These are phyloP conservation scores for Leucoagaricus sp. DNA, from an alignment of 1,284 basidiomycete genomes.

Conservation along the genomic window DNA sequence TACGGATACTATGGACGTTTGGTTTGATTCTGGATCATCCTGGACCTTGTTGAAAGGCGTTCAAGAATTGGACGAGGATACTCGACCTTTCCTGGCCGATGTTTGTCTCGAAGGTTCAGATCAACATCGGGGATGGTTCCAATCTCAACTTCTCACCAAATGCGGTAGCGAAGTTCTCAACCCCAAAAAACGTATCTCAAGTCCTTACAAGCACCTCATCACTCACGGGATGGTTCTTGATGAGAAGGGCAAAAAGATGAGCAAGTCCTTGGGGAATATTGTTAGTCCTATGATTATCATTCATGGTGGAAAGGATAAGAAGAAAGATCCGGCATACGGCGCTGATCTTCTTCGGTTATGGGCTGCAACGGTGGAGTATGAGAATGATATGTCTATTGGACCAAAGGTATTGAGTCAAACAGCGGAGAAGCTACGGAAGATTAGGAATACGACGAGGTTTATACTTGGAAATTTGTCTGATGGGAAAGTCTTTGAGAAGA, in stretches of 20 bases:
- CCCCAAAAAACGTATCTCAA: constrained; percentile 28
- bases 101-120: constrained; percentile 96
- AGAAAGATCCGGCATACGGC: constrained; percentile 79
- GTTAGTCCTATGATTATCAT: constrained; percentile 85
- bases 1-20: constrained; percentile 97
- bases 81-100: constrained; percentile 61
- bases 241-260: constrained; percentile 94
- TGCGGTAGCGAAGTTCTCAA: constrained; percentile 49
- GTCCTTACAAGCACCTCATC: constrained; percentile 83
- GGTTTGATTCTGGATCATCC: constrained; percentile 98
- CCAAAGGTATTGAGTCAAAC: constrained; percentile 69
- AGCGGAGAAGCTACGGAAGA: constrained; percentile 80
- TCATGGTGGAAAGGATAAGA: constrained; percentile 74
- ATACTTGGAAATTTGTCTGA: constrained; percentile 80
- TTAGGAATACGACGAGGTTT: constrained; percentile 90
- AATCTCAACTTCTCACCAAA: constrained; percentile 89
- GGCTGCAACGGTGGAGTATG: constrained; percentile 92
- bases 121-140: constrained; percentile 99
- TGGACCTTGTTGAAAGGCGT: constrained; percentile 79
- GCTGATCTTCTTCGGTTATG: constrained; percentile 89
- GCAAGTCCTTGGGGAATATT: constrained; percentile 95
- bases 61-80: constrained; percentile 34
- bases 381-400: constrained; percentile 87
- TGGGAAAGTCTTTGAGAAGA: constrained; percentile 28
- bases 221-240: constrained; percentile 99